phyloP scores from a whole-genome alignment of 805 yeast genomes.

The Yamadazyma sp. region DNA sequence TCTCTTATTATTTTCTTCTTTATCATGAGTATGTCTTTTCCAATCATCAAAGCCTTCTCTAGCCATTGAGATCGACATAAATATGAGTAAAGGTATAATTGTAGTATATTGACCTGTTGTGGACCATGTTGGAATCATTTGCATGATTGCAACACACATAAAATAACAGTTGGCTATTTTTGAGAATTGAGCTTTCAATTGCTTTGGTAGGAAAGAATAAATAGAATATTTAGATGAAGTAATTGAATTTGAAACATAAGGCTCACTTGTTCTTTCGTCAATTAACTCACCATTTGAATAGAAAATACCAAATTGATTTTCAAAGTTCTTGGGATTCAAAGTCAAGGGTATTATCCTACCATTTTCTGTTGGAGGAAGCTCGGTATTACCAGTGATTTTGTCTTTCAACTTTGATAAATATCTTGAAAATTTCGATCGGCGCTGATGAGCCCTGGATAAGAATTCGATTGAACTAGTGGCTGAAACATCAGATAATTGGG shows the following conservation, averaged over 20 bases:
- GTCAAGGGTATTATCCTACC: slow-evolving; percentile 79
- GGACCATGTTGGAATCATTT: slow-evolving; percentile 96
- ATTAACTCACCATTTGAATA: slow-evolving; percentile 20
- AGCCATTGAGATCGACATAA: slow-evolving; percentile 83
- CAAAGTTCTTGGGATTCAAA: slow-evolving; percentile 33
- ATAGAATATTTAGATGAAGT: slow-evolving; percentile 85
- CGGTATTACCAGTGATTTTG: slow-evolving; percentile 43
- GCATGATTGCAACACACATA: slow-evolving; percentile 84
- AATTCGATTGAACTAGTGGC: slow-evolving; percentile 18
- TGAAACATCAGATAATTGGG: slow-evolving; percentile 18
- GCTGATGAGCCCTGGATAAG: slow-evolving; percentile 15
- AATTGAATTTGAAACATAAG: slow-evolving; percentile 65
- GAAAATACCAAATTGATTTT: slow-evolving; percentile 21
- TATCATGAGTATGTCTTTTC: slow-evolving; percentile 81
- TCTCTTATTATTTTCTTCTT: slow-evolving; percentile 65
- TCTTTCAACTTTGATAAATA: slow-evolving; percentile 23
- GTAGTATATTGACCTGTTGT: slow-evolving; percentile 96
- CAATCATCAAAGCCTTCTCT: slow-evolving; percentile 95
- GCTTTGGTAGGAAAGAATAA: slow-evolving; percentile 82
- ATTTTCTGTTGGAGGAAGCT: slow-evolving; percentile 51
- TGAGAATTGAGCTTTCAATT: slow-evolving; percentile 85
- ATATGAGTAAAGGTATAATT: slow-evolving; percentile 80
- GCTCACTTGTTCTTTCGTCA: slow-evolving; percentile 66
- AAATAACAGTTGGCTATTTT: slow-evolving; percentile 91
- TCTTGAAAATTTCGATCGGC: slow-evolving; percentile 13